A percentile compares a stretch with the other conserved stretches of the same genome.
phyloP scores from a whole-genome alignment of 1,139 yeast species.

The Candida sp. region DNA sequence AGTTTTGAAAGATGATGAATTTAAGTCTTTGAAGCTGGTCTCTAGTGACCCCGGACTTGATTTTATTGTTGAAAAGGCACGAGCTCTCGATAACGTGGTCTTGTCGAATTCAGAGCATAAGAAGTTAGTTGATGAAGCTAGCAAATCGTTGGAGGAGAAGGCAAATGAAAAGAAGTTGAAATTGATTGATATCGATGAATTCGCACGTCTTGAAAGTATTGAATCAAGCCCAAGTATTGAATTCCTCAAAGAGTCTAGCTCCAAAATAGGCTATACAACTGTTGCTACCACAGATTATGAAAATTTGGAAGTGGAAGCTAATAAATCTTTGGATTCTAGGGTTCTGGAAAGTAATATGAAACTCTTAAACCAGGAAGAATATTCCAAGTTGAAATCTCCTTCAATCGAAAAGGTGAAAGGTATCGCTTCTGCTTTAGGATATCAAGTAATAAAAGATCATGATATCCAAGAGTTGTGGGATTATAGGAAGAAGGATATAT shows the following conservation, averaged over 20 bases:
- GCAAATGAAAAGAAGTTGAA: conserved; percentile 13
- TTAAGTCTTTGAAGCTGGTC: conserved; percentile 10
- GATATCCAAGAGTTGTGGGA: conserved; percentile 8
- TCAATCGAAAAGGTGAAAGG: conserved; percentile 11
- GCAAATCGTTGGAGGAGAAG: conserved; percentile 11
- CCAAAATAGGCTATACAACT: conserved; percentile 7
- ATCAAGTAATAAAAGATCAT: conserved; percentile 10
- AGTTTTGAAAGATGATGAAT: conserved; percentile 13
- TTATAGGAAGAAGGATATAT: conserved; percentile 1
- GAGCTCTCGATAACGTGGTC: conserved; percentile 13
- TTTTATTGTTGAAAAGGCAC: conserved; percentile 22
- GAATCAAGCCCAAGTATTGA: conserved; percentile 12
- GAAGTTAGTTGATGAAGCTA: conserved; percentile 9
- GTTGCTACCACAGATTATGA: neutral
- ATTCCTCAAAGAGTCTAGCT: conserved; percentile 8
- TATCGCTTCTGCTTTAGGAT: conserved; percentile 12
- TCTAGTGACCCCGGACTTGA: conserved; percentile 6
- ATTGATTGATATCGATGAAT: conserved; percentile 7
- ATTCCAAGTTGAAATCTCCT: conserved; percentile 18
- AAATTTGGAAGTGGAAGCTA: conserved; percentile 1
- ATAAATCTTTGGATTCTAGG: conserved; percentile 8
- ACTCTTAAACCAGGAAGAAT: conserved; percentile 16
- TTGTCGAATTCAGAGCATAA: conserved; percentile 12
- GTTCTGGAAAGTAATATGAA: conserved; percentile 9
- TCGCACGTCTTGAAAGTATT: conserved; percentile 6